These are phyloP conservation scores for Boletus pseudopeckii DNA, from an alignment of 768 basidiomycete species.

Conservation along the genomic window DNA sequence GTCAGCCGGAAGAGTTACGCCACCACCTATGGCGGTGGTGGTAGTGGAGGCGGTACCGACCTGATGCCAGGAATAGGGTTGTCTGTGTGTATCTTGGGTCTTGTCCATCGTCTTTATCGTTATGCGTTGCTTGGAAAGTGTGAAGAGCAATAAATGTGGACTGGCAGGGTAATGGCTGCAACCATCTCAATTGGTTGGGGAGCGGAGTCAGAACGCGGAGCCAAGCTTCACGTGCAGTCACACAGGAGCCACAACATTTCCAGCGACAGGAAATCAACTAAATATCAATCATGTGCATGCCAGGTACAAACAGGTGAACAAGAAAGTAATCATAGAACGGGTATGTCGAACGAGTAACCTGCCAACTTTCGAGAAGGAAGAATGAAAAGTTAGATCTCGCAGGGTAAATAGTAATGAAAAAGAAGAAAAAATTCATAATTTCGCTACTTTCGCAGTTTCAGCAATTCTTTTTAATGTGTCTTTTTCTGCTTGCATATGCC, in stretches of 20 bases:
- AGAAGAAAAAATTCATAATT: slow-evolving; percentile 17
- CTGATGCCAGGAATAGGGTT: slow-evolving; percentile 83
- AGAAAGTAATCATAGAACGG: slow-evolving; percentile 19
- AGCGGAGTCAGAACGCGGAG: slow-evolving; percentile 35
- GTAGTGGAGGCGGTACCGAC: slow-evolving; percentile 37
- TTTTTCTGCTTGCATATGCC: slow-evolving; percentile 82
- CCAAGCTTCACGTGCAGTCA: slow-evolving; percentile 25
- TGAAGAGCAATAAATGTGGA: slow-evolving; percentile 9
- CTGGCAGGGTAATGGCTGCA: slow-evolving; percentile 7
- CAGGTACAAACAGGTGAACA: slow-evolving; percentile 26
- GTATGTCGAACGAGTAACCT: slow-evolving; percentile 25
- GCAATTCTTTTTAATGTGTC: slow-evolving; percentile 78
- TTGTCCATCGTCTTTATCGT: slow-evolving; percentile 24
- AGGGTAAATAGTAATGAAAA: slow-evolving; percentile 10
- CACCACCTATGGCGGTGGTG: slow-evolving; percentile 10
- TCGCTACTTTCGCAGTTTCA: slow-evolving; percentile 37
- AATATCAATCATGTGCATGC: slow-evolving; percentile 20
- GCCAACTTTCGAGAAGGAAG: slow-evolving; percentile 6
- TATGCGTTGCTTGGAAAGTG: slow-evolving; percentile 12
- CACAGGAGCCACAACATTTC: slow-evolving; percentile 1
- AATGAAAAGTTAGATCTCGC: slow-evolving; percentile 4
- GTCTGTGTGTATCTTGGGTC: slow-evolving; percentile 29
- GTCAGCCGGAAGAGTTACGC: slow-evolving; percentile 18
- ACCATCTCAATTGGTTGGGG: slow-evolving; percentile 23
- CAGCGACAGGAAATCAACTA: slow-evolving; percentile 6